Percentiles rank a stretch among this genome's conserved stretches.
Evolutionary conservation across 306 rosid species (phyloP).

Genomic region (Sesbania bispinosa): DNA sequence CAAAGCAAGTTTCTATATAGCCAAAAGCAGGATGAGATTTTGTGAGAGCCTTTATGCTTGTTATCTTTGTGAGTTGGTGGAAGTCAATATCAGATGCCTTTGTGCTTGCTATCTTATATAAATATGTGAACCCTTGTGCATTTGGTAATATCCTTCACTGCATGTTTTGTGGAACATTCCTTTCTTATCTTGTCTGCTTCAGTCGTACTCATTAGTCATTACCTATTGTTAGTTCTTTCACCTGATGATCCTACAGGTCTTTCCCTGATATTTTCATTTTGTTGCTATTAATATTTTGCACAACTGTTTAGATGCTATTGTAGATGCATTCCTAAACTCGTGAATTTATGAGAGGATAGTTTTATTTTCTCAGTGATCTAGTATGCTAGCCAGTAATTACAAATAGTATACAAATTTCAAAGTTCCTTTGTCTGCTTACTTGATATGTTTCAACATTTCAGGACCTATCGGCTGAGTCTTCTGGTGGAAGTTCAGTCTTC

Average conservation of each 20-base stretch:
- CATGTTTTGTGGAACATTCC: not conserved
- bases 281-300: not conserved
- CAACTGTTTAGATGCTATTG: not conserved
- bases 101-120: not conserved
- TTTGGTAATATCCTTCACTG: not conserved
- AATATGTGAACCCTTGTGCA: not conserved
- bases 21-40: not conserved
- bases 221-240: not conserved
- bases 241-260: not conserved
- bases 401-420: not conserved
- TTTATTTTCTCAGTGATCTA: constrained; percentile 15
- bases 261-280: constrained; percentile 8
- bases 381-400: constrained; percentile 5
- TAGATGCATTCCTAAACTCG: not conserved
- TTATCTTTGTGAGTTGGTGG: not conserved
- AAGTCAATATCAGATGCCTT: not conserved
- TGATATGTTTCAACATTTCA: constrained; percentile 41
- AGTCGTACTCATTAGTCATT: not conserved
- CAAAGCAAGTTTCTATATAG: not conserved
- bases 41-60: too few relatives aligned
- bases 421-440: constrained; percentile 25
- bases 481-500: constrained; percentile 41
- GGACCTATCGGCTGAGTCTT: constrained; percentile 44
- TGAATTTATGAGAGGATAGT: not conserved
- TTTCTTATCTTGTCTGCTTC: constrained; percentile 11